phyloP scores from a whole-genome alignment of 1,284 basidiomycete species.

The Boletus subluridellus region DNA sequence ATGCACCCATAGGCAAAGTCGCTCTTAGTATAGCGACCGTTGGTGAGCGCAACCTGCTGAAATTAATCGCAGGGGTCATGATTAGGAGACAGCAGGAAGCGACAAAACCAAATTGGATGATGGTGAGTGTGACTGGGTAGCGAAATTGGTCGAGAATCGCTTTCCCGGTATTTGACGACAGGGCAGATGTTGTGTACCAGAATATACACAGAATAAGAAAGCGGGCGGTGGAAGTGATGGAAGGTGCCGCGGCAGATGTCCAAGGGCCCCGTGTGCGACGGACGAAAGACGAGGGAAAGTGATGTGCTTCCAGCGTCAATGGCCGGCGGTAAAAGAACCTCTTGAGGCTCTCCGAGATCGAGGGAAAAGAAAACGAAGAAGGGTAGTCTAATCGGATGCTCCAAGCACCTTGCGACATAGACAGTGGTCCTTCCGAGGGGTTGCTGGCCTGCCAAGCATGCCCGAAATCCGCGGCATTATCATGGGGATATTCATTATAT shows the following conservation, averaged over 20 bases:
- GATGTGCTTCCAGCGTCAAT: constrained; percentile 7
- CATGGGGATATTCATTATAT: constrained; percentile 18
- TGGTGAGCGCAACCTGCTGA: constrained; percentile 66
- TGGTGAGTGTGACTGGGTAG: constrained; percentile 90
- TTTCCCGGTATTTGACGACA: constrained; percentile 89
- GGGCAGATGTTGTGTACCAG: constrained; percentile 82
- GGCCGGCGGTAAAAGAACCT: constrained; percentile 20
- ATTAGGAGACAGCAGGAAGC: constrained; percentile 80
- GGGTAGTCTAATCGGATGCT: neutral
- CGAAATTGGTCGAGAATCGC: constrained; percentile 83
- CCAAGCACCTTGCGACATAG: constrained; percentile 10
- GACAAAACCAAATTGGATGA: constrained; percentile 95
- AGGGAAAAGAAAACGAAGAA: constrained; percentile 9
- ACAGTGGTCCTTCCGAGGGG: constrained; percentile 11
- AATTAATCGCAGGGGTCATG: constrained; percentile 69
- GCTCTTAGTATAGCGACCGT: constrained; percentile 69
- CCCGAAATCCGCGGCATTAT: constrained; percentile 14
- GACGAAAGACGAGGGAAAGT: constrained; percentile 24
- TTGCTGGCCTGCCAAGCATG: constrained; percentile 29
- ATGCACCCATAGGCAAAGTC: constrained; percentile 90
- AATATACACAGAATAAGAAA: constrained; percentile 70
- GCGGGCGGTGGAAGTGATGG: constrained; percentile 32
- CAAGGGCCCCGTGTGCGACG: constrained; percentile 25
- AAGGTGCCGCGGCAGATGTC: constrained; percentile 12
- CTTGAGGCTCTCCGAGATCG: constrained; percentile 19